Conservation (phyloP, 805 yeast species). For the Candida nanaspora region DNA sequence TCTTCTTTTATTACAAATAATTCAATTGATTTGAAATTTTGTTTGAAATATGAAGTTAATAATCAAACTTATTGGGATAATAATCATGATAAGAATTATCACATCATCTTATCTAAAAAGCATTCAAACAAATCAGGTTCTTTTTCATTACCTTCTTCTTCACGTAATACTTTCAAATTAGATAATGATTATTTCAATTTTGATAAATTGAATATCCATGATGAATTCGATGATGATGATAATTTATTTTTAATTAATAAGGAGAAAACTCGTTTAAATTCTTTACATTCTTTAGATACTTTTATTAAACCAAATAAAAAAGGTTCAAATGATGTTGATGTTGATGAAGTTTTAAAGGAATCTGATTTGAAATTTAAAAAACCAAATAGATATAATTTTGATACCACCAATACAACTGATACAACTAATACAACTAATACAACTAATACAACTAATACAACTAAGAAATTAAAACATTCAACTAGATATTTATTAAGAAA, state of each 20-base stretch:
- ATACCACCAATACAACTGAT: background rate
- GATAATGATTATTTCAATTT: conserved; percentile 7
- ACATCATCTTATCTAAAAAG: conserved; percentile 26
- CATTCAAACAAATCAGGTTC: conserved; percentile 1
- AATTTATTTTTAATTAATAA: background rate
- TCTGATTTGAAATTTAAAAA: conserved; percentile 3
- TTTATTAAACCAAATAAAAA: too few species aligned
- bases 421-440: background rate
- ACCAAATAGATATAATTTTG: conserved; percentile 8
- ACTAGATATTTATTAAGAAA: conserved; percentile 20
- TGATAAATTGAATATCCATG: conserved; percentile 1
- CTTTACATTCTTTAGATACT: too few species aligned
- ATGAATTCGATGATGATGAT: conserved; percentile 3
- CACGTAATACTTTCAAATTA: background rate
- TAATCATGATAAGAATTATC: conserved; percentile 29
- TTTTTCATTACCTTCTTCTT: too few species aligned
- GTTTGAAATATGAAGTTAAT: conserved; percentile 30
- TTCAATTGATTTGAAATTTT: conserved; percentile 29
- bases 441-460: background rate
- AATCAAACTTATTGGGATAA: conserved; percentile 33
- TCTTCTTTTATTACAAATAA: conserved; percentile 9
- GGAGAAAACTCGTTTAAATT: too few species aligned
- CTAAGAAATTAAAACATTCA: conserved; percentile 13
- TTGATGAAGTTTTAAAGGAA: too few species aligned
- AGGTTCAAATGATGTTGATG: too few species aligned